Conservation (phyloP, 805 yeast genomes). For the Metschnikowia hibisci region DNA sequence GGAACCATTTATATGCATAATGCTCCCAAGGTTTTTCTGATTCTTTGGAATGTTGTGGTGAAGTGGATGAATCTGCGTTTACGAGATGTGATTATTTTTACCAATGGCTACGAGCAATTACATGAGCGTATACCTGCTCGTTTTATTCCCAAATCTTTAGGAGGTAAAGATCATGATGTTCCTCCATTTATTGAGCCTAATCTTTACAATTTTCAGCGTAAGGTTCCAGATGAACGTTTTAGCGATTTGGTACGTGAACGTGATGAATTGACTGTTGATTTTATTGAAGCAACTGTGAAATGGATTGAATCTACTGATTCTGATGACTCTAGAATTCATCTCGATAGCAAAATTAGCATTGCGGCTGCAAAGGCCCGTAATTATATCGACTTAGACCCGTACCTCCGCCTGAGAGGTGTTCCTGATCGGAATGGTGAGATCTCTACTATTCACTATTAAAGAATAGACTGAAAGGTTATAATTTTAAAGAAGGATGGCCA, state of each 20-base stretch:
- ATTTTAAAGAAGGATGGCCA: too few species aligned
- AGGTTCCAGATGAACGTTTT: constrained; percentile 9
- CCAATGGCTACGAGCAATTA: constrained; percentile 6
- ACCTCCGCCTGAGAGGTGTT: constrained; percentile 10
- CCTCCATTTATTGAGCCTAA: constrained; percentile 12
- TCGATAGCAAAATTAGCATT: constrained; percentile 8
- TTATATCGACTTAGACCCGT: constrained; percentile 12
- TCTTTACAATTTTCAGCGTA: constrained; percentile 5
- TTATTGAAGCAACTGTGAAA: constrained; percentile 13
- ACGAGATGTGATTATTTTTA: constrained; percentile 9
- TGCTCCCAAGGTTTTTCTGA: constrained; percentile 11
- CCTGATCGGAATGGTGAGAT: constrained; percentile 14
- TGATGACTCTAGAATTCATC: constrained; percentile 7
- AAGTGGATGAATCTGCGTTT: constrained; percentile 13
- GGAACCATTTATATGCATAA: constrained; percentile 12
- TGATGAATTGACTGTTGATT: constrained; percentile 11
- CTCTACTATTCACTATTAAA: neutral
- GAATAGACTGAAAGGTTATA: too few species aligned
- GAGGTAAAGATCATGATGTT: constrained; percentile 9
- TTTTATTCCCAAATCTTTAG: constrained; percentile 11
- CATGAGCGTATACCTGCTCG: constrained; percentile 7
- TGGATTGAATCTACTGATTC: constrained; percentile 12
- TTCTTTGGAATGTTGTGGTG: constrained; percentile 13
- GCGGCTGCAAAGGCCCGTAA: constrained; percentile 10
- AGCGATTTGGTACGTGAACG: constrained; percentile 9